These are phyloP conservation scores for Leavenworthia alabamica DNA, from an alignment of 345 rosid genomes.

Conservation along the genomic window DNA sequence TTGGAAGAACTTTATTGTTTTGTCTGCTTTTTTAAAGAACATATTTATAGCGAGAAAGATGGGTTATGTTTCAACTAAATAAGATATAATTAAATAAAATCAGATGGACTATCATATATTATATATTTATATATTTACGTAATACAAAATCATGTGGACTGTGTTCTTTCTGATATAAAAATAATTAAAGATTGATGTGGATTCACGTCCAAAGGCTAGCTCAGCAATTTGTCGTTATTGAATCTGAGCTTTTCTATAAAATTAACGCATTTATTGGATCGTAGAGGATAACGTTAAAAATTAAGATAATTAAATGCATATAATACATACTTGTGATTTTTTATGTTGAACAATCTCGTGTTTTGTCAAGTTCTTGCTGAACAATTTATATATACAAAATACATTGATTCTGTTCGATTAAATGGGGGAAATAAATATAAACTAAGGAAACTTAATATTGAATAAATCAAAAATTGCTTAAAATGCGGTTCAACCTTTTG, in stretches of 20 bases:
- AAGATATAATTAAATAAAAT: slow-evolving; percentile 21
- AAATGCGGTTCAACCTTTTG: not conserved
- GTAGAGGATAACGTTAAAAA: slow-evolving; percentile 4
- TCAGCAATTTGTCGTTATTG: slow-evolving; percentile 11
- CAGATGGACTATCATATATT: slow-evolving; percentile 8
- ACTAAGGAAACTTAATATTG: not conserved
- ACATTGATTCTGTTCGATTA: not conserved
- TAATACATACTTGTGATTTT: slow-evolving; percentile 15
- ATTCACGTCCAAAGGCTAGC: not conserved
- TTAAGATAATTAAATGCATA: not conserved
- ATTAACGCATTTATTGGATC: slow-evolving; percentile 1
- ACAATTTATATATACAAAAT: not conserved
- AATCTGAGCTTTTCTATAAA: not conserved
- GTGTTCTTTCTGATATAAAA: slow-evolving; percentile 22
- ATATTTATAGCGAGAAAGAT: slow-evolving; percentile 17
- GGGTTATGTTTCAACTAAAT: slow-evolving; percentile 8
- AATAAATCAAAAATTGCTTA: not conserved
- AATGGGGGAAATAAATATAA: not conserved
- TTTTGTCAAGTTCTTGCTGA: slow-evolving; percentile 13
- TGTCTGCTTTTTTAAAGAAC: slow-evolving; percentile 18
- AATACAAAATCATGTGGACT: slow-evolving; percentile 32
- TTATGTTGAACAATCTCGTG: slow-evolving; percentile 20
- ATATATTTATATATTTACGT: not conserved
- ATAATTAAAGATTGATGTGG: slow-evolving; percentile 1
- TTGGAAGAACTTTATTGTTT: slow-evolving; percentile 4